A percentile compares a stretch with the other conserved stretches of the same genome.
These are phyloP conservation scores for Triangularia setosa DNA, from an alignment of 2,329 filamentous ascomycete species.

Conservation along the genomic window DNA sequence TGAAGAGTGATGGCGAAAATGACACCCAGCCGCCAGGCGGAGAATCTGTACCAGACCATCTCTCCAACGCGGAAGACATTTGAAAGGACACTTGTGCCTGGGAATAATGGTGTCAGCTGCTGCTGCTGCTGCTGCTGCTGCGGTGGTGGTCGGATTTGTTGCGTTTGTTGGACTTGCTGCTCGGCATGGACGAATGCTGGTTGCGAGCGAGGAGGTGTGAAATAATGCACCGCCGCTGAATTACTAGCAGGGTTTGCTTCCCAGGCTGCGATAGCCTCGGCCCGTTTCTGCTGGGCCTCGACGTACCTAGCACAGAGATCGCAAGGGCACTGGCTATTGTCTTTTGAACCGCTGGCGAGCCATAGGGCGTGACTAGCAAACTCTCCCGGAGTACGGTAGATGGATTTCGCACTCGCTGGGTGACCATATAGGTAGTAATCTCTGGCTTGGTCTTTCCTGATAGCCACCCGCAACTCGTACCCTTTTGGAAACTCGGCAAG, in stretches of 20 bases:
- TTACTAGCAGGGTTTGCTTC: neutral
- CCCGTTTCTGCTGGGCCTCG: slow-evolving; percentile 11
- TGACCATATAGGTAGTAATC: slow-evolving; percentile 49
- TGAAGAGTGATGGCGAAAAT: slow-evolving; percentile 26
- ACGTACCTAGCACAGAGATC: slow-evolving; percentile 40
- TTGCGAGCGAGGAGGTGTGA: neutral
- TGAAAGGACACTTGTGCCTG: slow-evolving; percentile 21
- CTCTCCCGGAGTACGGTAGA: slow-evolving; percentile 50
- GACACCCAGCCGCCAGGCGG: slow-evolving; percentile 35
- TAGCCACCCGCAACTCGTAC: slow-evolving; percentile 29
- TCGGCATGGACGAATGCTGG: neutral
- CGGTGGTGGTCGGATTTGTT: slow-evolving; percentile 6
- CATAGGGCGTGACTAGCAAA: slow-evolving; percentile 51
- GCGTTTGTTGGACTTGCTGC: neutral
- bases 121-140: slow-evolving; percentile 10
- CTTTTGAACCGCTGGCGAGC: slow-evolving; percentile 45
- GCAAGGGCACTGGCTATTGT: slow-evolving; percentile 49
- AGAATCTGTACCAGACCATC: slow-evolving; percentile 34
- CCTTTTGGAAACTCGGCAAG: slow-evolving; percentile 25
- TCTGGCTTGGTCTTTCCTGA: slow-evolving; percentile 38
- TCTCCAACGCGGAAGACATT: slow-evolving; percentile 34
- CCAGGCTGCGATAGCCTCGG: slow-evolving; percentile 2
- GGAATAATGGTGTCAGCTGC: slow-evolving; percentile 3
- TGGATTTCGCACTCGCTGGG: slow-evolving; percentile 43
- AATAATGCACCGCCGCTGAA: neutral